Conservation (phyloP, 805 yeast species). For the Kazachstania psychrophila region DNA sequence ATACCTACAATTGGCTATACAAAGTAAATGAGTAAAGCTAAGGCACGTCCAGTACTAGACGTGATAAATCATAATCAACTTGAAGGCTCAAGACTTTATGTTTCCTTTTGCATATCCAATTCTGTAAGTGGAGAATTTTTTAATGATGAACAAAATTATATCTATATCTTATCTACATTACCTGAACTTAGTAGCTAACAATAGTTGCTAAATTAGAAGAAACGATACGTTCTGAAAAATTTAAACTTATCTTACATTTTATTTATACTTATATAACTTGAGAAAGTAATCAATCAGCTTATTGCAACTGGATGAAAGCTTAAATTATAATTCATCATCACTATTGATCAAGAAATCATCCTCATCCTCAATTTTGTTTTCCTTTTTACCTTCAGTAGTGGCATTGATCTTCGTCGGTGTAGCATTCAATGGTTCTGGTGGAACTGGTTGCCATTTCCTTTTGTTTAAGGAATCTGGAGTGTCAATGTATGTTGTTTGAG, state of each 20-base stretch:
- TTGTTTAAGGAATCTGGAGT: constrained; percentile 21
- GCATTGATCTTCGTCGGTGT: constrained; percentile 24
- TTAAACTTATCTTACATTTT: no score
- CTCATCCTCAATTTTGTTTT: constrained; percentile 13
- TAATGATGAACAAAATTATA: constrained; percentile 19
- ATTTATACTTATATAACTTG: no score
- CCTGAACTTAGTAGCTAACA: constrained; percentile 24
- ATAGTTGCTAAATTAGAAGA: constrained; percentile 13
- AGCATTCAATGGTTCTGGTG: constrained; percentile 19
- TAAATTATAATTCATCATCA: constrained; percentile 28
- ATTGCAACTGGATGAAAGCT: no score
- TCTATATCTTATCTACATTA: constrained; percentile 30
- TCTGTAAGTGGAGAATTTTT: neutral
- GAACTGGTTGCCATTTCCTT: constrained; percentile 22
- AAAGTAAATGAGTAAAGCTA: no score
- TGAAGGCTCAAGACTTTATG: no score
- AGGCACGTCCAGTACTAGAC: no score
- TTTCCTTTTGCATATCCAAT: no score
- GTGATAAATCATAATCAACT: no score
- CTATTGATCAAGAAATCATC: constrained; percentile 27
- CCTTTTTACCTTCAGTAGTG: constrained; percentile 5
- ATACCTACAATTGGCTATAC: no score
- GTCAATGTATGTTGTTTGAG: constrained; percentile 27
- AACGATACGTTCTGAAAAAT: constrained; percentile 2
- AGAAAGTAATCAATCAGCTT: no score